These are phyloP conservation scores for Nicotiana undulata DNA, from an alignment of 257 asterid genomes.

Conservation along the genomic window DNA sequence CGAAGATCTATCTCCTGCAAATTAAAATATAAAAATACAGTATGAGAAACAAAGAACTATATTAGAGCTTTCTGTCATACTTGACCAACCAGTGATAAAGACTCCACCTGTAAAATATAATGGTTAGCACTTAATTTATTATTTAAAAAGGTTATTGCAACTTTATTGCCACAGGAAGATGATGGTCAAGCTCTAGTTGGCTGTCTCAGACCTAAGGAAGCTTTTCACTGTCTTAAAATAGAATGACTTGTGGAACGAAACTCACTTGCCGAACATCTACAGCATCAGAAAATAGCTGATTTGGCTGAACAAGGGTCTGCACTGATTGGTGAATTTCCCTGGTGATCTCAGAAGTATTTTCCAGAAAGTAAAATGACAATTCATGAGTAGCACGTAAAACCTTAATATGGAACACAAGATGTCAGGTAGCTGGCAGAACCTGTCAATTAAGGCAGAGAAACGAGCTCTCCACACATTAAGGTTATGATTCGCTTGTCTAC, in stretches of 20 bases:
- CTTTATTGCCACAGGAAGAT: neutral
- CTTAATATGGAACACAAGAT: constrained; percentile 6
- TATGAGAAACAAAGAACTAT: neutral
- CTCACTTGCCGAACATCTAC: constrained; percentile 97
- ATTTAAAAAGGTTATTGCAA: neutral
- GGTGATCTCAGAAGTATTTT: constrained; percentile 22
- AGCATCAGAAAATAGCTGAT: constrained; percentile 80
- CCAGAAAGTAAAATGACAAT: constrained; percentile 10
- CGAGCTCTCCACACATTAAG: constrained; percentile 91
- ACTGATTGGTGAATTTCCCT: constrained; percentile 77
- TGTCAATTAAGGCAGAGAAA: constrained; percentile 80
- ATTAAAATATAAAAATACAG: constrained; percentile 1
- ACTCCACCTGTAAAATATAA: neutral
- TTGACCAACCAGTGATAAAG: neutral
- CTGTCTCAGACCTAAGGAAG: neutral
- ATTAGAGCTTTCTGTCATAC: neutral
- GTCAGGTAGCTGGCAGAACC: constrained; percentile 41
- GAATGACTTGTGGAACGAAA: neutral
- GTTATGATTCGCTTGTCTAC: constrained; percentile 68
- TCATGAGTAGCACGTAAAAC: neutral
- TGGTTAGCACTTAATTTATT: neutral
- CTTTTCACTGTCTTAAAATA: neutral
- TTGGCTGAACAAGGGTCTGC: constrained; percentile 74
- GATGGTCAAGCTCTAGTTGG: neutral
- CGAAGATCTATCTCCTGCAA: constrained; percentile 97